These are phyloP conservation scores for Penicillium sp. DNA, from an alignment of 2,329 filamentous ascomycete species.

Conservation along the genomic window DNA sequence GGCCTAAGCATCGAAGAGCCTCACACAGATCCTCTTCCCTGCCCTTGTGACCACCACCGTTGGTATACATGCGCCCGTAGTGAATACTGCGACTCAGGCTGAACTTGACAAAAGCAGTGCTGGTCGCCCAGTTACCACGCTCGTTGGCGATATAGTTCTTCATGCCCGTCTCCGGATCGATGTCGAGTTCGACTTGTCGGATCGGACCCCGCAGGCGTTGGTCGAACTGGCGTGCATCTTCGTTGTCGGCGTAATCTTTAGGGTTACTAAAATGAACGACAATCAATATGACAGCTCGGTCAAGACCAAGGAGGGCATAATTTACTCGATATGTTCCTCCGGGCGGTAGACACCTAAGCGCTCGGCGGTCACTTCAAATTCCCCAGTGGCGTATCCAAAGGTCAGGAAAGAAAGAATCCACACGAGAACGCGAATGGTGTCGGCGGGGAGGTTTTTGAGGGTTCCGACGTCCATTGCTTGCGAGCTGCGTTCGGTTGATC, in stretches of 20 bases:
- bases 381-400: conserved; percentile 78
- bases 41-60: conserved; percentile 55
- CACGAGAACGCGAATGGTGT: conserved; percentile 71
- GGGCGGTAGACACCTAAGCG: conserved; percentile 74
- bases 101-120: conserved; percentile 73
- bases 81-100: conserved; percentile 70
- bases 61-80: conserved; percentile 68
- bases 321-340: conserved; percentile 53
- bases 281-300: conserved; percentile 23
- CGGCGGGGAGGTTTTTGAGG: conserved; percentile 69
- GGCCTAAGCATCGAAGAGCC: conserved; percentile 68
- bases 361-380: conserved; percentile 78
- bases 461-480: conserved; percentile 77
- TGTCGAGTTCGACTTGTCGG: conserved; percentile 61
- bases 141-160: conserved; percentile 99
- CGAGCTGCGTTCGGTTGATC: conserved; percentile 39
- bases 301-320: conserved; percentile 15
- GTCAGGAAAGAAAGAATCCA: conserved; percentile 77
- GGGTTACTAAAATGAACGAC: conserved; percentile 59
- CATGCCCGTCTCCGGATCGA: conserved; percentile 80
- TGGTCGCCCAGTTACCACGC: conserved; percentile 79
- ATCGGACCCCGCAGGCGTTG: conserved; percentile 75
- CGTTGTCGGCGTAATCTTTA: conserved; percentile 76
- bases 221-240: conserved; percentile 74
- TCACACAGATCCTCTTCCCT: conserved; percentile 75